These are phyloP conservation scores for Aureobasidium sp. DNA, from an alignment of 2,329 filamentous ascomycete species.

Conservation along the genomic window DNA sequence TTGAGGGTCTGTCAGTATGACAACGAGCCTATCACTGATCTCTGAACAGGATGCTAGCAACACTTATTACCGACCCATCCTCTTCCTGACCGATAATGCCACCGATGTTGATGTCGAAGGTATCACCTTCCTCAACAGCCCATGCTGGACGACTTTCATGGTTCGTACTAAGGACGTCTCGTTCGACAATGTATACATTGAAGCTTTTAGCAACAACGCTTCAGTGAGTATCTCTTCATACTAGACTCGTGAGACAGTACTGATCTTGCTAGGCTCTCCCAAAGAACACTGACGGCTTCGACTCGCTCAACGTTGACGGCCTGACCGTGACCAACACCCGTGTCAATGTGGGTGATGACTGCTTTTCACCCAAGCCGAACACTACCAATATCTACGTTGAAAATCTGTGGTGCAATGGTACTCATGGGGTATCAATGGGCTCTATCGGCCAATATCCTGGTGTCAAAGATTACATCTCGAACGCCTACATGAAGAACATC, in stretches of 20 bases:
- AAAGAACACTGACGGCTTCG: slow-evolving; percentile 57
- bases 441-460: slow-evolving; percentile 45
- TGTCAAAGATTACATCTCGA: slow-evolving; percentile 43
- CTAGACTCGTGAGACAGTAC: not conserved
- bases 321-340: slow-evolving; percentile 34
- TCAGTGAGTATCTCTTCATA: slow-evolving; percentile 19
- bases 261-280: slow-evolving; percentile 27
- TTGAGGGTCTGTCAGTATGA: not conserved
- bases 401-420: slow-evolving; percentile 46
- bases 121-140: slow-evolving; percentile 52
- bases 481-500: slow-evolving; percentile 41
- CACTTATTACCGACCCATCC: slow-evolving; percentile 49
- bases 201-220: slow-evolving; percentile 44
- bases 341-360: slow-evolving; percentile 45
- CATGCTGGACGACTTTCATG: slow-evolving; percentile 57
- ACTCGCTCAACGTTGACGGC: slow-evolving; percentile 50
- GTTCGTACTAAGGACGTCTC: slow-evolving; percentile 49
- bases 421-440: slow-evolving; percentile 43
- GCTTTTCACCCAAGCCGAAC: slow-evolving; percentile 53
- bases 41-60: slow-evolving; percentile 33
- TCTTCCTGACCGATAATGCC: slow-evolving; percentile 55
- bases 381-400: slow-evolving; percentile 49
- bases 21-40: not conserved
- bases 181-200: slow-evolving; percentile 47
- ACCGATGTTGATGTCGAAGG: slow-evolving; percentile 51